Conservation (phyloP, 345 rosid genomes). For the Populus alba region DNA sequence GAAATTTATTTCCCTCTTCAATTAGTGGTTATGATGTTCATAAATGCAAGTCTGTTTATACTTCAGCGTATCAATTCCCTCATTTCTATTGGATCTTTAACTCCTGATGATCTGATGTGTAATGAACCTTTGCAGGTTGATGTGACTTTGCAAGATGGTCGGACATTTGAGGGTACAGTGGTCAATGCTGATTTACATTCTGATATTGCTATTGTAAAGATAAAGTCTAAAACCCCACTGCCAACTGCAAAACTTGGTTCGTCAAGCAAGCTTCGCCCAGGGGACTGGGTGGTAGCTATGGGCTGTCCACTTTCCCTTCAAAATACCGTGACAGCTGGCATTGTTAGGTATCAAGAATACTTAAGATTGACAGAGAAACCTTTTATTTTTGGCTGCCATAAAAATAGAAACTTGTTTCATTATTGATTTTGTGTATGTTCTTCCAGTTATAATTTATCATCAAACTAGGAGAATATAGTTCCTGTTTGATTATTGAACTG, state of each 20-base stretch:
- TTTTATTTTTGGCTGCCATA: too few relatives aligned
- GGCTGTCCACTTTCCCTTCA: constrained; percentile 98
- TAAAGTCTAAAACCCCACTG: constrained; percentile 70
- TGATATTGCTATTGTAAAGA: constrained; percentile 89
- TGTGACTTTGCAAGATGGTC: constrained; percentile 94
- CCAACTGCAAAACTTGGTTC: constrained; percentile 83
- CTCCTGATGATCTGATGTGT: background rate
- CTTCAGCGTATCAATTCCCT: too few relatives aligned
- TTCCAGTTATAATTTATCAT: background rate
- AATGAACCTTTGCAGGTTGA: constrained; percentile 53
- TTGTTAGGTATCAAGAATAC: constrained; percentile 57
- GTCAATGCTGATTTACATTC: constrained; percentile 81
- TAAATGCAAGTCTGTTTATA: background rate
- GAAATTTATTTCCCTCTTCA: too few relatives aligned
- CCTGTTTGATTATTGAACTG: constrained; percentile 6
- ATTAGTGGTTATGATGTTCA: too few relatives aligned
- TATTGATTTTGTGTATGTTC: background rate
- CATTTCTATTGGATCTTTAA: too few relatives aligned
- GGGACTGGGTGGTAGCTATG: constrained; percentile 89
- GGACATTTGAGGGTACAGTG: constrained; percentile 79
- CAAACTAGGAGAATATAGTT: background rate
- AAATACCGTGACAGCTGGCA: constrained; percentile 89
- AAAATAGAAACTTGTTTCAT: background rate
- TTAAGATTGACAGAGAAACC: background rate
- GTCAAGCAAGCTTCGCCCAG: constrained; percentile 84